Base-by-base conservation (phyloP, 1,284 basidiomycete species). In the Amylostereum chailletii region DNA sequence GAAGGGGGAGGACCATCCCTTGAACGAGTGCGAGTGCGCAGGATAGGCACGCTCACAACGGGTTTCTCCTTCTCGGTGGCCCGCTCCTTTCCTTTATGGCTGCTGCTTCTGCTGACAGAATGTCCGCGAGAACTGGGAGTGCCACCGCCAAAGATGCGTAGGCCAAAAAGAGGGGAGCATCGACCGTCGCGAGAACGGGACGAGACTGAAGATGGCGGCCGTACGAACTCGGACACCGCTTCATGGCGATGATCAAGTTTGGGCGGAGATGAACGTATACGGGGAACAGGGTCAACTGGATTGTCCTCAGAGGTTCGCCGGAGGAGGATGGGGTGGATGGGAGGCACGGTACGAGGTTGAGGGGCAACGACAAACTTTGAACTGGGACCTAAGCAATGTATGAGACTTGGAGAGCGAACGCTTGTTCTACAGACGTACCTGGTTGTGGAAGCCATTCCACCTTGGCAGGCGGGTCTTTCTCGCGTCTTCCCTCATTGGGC, bases 31-130 rank as follows among this genome's bases (percentile, higher is more conserved):
- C 55, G 51, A 32, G 50, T 53, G 33, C 51, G 54, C 27, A 54
- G 46, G 19, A 60, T 53, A 2, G 66, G 65, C 30, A 64, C 65
- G 27, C 62, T 63, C 4, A 67, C 66, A 58, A 54, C 26, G 55
- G 53, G n/a, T 42, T 49, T 58, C 42, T 55, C 62, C 53, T 42
- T 46, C 43, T 47, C 59, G 31, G 36, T 53, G 33, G 50, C 55
- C 31, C 52, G 50, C 43, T 45, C 51, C 40, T 49, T 55, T 32
- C 51, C 52, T 36, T 53, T 59, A 55, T 54, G 45, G 56, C 50
- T 56, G 51, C 46, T 49, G 44, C 27, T 47, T 36, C 33, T 43
- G 53, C 34, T 52, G 49, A 45, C 52, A 38, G 53, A 38, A 31
- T 55, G 47, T 26, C 57, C 54, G 19, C 56, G 55, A n/a, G 51